Base-by-base conservation (phyloP, 2,329 filamentous ascomycete species). In the Hymenoscyphus linearis region DNA sequence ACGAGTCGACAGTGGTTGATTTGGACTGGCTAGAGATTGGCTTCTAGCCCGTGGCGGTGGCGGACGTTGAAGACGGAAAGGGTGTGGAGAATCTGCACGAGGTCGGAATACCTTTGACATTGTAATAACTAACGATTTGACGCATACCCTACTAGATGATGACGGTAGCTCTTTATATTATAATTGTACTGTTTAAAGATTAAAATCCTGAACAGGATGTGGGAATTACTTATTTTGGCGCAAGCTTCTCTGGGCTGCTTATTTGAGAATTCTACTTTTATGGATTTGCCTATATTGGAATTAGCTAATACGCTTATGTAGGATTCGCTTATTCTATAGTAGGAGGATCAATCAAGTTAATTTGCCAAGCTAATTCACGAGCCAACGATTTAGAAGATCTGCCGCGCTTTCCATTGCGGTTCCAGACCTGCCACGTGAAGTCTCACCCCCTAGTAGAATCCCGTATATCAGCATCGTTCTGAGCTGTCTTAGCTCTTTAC, bases 191-290 rank as follows among this genome's bases (percentile, higher is more conserved):
- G 14, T 14, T 40, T 40, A 40, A 40, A 40, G n/a, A 40, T 40
- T 40, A 3, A 40, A 40, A 37, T 59, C 55, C 55, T 63, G 47
- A 31, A 34, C n/a, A 31, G 37, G 27, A 59, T 40, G n/a, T 31
- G 27, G 3, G 36, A 40, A 40, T 40, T 13, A 40, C 5, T 2
- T 25, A 47, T 47, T 10, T 47, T 47, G 1, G 22, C 18, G 18
- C 22, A 1, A 47, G 40, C 40, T 47, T 22, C 22, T 47, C 22
- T 47, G 22, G 40, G 18, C 40, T 47, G 18, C 18, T 4, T 47
- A 47, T 47, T 47, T 47, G 18, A 25, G 18, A 47, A n/a, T 7
- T 47, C 5, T 12, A 0, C 40, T 47, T 47, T 47, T 47, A 25
- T 47, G 22, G 40, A 6, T 47, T 47, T 12, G 7, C 18, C n/a